These are phyloP conservation scores for Diaporthe eres DNA, from an alignment of 2,329 filamentous ascomycete genomes.

Conservation along the genomic window DNA sequence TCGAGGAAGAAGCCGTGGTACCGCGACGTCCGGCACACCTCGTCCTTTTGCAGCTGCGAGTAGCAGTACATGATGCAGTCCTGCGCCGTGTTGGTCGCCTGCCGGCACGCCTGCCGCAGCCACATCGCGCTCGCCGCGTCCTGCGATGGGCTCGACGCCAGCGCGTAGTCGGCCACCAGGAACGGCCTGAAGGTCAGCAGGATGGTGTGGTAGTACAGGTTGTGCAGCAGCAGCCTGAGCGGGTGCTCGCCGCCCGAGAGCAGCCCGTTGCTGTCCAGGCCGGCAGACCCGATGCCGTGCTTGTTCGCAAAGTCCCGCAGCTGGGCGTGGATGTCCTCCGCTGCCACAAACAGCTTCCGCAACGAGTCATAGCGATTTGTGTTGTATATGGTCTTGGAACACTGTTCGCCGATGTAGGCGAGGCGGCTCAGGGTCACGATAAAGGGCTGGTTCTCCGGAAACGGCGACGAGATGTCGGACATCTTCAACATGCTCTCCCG, in stretches of 20 bases:
- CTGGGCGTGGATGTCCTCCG: conserved; percentile 45
- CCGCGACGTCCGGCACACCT: conserved; percentile 38
- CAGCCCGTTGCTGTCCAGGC: conserved; percentile 19
- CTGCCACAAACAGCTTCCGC: conserved; percentile 45
- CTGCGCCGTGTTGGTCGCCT: conserved; percentile 49
- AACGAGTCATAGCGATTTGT: conserved; percentile 46
- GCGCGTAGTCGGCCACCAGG: conserved; percentile 46
- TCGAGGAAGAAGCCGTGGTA: conserved; percentile 49
- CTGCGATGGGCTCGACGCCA: conserved; percentile 37
- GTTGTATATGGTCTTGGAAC: conserved; percentile 45
- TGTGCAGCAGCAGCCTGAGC: conserved; percentile 43
- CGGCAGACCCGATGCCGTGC: conserved; percentile 43
- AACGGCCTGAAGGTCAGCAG: conserved; percentile 47
- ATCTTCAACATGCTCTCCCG: conserved; percentile 44
- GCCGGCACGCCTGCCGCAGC: conserved; percentile 49
- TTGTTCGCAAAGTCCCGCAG: conserved; percentile 45
- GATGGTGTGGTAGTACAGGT: conserved; percentile 42
- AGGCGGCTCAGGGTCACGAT: conserved; percentile 44
- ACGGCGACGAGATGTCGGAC: conserved; percentile 46
- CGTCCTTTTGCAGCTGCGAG: conserved; percentile 39
- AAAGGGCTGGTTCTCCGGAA: conserved; percentile 44
- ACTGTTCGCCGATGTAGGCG: conserved; percentile 44
- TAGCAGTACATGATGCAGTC: conserved; percentile 47
- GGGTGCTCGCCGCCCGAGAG: conserved; percentile 23
- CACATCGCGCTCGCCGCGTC: conserved; percentile 45